Evolutionary conservation across 2,329 filamentous ascomycete species (phyloP).

Genomic region (Penicillium sp.): DNA sequence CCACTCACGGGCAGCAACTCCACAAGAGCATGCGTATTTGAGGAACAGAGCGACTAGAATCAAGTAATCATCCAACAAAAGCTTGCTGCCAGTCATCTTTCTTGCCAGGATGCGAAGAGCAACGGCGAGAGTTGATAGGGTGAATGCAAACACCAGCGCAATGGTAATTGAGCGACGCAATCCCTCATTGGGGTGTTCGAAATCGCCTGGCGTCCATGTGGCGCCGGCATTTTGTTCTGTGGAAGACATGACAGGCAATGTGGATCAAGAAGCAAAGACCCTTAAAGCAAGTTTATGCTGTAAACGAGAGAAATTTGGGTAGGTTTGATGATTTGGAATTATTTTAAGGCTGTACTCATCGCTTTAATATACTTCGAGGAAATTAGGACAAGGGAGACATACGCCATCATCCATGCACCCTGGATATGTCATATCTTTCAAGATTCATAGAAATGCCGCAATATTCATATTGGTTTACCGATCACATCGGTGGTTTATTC

Average conservation of each 20-base stretch:
- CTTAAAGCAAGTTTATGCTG: conserved; percentile 1
- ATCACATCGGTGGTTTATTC: conserved; percentile 1
- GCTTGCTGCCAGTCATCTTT: conserved; percentile 23
- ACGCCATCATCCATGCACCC: not conserved
- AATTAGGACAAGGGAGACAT: not conserved
- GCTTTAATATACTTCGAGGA: conserved; percentile 8
- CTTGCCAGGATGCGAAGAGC: conserved; percentile 28
- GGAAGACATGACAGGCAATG: conserved; percentile 20
- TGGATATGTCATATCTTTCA: conserved; percentile 18
- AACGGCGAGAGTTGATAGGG: conserved; percentile 27
- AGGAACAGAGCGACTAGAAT: conserved; percentile 32
- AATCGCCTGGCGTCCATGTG: conserved; percentile 24
- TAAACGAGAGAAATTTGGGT: conserved; percentile 11
- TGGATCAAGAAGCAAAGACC: not conserved
- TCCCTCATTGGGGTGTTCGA: conserved; percentile 27
- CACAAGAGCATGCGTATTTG: conserved; percentile 33
- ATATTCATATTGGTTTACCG: conserved; percentile 1
- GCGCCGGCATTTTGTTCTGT: conserved; percentile 9
- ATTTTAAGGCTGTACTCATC: conserved; percentile 5
- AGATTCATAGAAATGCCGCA: not conserved
- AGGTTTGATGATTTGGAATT: conserved; percentile 29
- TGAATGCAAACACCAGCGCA: conserved; percentile 28
- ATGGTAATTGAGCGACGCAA: conserved; percentile 26
- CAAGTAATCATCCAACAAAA: conserved; percentile 34
- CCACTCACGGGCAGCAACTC: conserved; percentile 27